These are phyloP conservation scores for Prosopis cineraria DNA, from an alignment of 306 rosid genomes.

Conservation along the genomic window DNA sequence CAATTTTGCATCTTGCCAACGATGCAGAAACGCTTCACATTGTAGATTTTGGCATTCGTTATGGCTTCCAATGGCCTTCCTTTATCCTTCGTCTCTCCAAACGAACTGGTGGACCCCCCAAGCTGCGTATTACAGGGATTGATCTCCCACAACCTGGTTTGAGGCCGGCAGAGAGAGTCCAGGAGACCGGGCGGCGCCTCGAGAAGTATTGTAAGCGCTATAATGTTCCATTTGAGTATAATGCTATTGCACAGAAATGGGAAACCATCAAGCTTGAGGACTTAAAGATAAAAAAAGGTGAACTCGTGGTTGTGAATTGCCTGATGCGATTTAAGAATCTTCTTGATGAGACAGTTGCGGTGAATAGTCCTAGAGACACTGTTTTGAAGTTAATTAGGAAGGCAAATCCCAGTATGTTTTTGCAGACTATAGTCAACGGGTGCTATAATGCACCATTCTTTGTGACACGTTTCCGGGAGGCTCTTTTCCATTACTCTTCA, in stretches of 20 bases:
- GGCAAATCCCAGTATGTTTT: constrained; percentile 57
- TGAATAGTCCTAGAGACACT: constrained; percentile 53
- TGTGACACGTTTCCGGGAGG: constrained; percentile 66
- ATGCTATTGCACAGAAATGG: constrained; percentile 56
- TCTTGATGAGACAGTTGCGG: constrained; percentile 59
- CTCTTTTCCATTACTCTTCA: constrained; percentile 59
- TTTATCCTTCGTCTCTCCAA: constrained; percentile 48
- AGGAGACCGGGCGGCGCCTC: constrained; percentile 63
- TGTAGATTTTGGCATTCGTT: constrained; percentile 65
- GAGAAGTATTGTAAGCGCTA: constrained; percentile 60
- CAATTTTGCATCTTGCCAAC: constrained; percentile 35
- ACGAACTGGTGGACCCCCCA: constrained; percentile 61
- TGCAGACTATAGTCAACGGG: constrained; percentile 51
- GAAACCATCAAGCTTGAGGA: constrained; percentile 61
- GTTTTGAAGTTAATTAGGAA: constrained; percentile 57
- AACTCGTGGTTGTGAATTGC: constrained; percentile 56
- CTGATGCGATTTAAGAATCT: constrained; percentile 48
- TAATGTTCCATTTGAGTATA: constrained; percentile 63
- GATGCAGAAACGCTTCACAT: constrained; percentile 49
- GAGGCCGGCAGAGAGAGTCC: constrained; percentile 50
- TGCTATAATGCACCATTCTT: constrained; percentile 62
- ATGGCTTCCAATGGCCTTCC: constrained; percentile 80
- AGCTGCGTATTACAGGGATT: constrained; percentile 72
- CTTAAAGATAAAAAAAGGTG: constrained; percentile 47
- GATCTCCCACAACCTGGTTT: constrained; percentile 63